Conservation (phyloP, 129 eudicot species). For the Helianthus tuberosus region DNA sequence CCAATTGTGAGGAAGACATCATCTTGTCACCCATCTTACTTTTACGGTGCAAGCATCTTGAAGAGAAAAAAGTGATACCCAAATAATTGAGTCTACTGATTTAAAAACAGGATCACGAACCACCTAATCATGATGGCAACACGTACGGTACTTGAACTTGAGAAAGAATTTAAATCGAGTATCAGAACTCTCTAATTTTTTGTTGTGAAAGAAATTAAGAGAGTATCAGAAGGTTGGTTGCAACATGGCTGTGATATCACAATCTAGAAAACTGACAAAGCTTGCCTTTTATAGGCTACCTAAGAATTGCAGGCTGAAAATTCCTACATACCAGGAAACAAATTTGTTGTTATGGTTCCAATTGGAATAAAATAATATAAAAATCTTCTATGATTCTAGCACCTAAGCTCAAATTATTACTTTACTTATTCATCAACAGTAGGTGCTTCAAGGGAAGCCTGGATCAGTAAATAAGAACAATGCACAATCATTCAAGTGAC, state of each 20-base stretch:
- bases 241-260: neutral
- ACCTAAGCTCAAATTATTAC: neutral
- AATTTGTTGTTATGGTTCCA: neutral
- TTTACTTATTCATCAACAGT: neutral
- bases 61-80: no score
- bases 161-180: no score
- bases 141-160: no score
- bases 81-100: no score
- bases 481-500: neutral
- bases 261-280: neutral
- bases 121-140: no score
- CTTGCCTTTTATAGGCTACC: neutral
- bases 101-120: no score
- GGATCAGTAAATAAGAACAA: neutral
- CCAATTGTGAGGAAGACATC: no score
- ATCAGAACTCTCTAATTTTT: no score
- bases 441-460: neutral
- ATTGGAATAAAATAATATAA: neutral
- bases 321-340: neutral
- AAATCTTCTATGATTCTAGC: neutral
- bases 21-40: no score
- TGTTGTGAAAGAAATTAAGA: neutral
- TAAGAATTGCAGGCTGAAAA: neutral
- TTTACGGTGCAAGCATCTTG: no score
- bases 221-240: neutral